A percentile compares a stretch with the other conserved stretches of the same genome.
These are phyloP conservation scores for Geopyxis carbonaria DNA, from an alignment of 495 filamentous ascomycete species.

Conservation along the genomic window DNA sequence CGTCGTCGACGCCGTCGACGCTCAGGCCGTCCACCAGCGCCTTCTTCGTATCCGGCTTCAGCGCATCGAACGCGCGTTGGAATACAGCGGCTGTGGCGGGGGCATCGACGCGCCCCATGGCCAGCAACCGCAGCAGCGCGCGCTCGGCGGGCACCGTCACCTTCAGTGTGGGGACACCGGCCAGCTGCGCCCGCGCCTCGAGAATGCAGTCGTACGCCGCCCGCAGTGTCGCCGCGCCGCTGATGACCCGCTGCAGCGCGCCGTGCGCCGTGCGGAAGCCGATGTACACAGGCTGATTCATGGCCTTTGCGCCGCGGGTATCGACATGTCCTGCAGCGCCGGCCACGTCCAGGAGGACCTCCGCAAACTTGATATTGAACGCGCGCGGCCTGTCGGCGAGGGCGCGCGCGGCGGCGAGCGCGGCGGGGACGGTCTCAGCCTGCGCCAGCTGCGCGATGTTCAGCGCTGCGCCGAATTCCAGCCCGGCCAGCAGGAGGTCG, in stretches of 20 bases:
- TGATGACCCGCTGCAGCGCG: constrained; percentile 22
- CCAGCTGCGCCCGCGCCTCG: constrained; percentile 15
- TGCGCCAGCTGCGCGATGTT: constrained; percentile 30
- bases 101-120: no score
- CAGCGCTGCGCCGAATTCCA: constrained; percentile 32
- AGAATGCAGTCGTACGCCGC: constrained; percentile 28
- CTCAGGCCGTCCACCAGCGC: no score
- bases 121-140: no score
- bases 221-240: constrained; percentile 14
- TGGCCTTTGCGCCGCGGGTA: constrained; percentile 26
- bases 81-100: no score
- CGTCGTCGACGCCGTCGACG: no score
- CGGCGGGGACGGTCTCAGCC: constrained; percentile 27
- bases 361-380: constrained; percentile 28
- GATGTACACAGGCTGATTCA: constrained; percentile 27
- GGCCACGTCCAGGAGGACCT: constrained; percentile 28
- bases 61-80: no score
- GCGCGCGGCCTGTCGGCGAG: constrained; percentile 21
- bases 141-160: no score
- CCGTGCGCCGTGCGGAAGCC: constrained; percentile 25
- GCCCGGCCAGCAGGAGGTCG: constrained; percentile 27
- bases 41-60: no score
- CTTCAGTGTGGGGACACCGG: no score
- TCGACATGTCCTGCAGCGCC: constrained; percentile 29
- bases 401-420: constrained; percentile 16